Evolutionary conservation across 257 asterid genomes (phyloP).

Genomic region (Capsicum pubescens): DNA sequence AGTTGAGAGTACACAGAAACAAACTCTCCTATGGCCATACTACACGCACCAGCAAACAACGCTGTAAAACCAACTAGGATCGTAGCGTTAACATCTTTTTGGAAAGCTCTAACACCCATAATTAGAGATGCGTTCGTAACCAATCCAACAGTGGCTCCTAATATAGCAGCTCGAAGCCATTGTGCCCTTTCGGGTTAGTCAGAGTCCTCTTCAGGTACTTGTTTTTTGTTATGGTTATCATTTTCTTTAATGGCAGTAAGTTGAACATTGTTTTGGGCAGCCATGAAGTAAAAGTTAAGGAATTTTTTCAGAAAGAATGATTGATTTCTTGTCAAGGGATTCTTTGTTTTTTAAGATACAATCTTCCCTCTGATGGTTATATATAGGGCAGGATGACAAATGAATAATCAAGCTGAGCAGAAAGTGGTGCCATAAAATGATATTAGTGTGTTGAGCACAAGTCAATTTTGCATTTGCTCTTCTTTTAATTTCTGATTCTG

Average conservation of each 20-base stretch:
- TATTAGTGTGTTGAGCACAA: constrained; percentile 41
- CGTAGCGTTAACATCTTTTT: too few relatives aligned
- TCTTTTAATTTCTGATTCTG: background rate
- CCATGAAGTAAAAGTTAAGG: constrained; percentile 42
- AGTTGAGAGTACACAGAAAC: too few relatives aligned
- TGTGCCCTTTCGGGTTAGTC: too few relatives aligned
- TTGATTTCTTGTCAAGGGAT: background rate
- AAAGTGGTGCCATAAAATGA: constrained; percentile 12
- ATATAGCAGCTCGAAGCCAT: too few relatives aligned
- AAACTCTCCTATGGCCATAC: too few relatives aligned
- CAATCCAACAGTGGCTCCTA: too few relatives aligned
- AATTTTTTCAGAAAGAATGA: background rate
- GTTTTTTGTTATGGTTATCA: constrained; percentile 15
- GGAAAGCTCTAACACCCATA: too few relatives aligned
- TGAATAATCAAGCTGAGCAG: background rate
- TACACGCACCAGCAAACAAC: too few relatives aligned
- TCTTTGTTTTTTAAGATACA: constrained; percentile 26
- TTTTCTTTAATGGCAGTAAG: constrained; percentile 34
- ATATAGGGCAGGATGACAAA: constrained; percentile 39
- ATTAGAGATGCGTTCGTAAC: too few relatives aligned
- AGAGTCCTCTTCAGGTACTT: too few relatives aligned
- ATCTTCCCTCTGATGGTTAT: constrained; percentile 33
- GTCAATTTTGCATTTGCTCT: constrained; percentile 22
- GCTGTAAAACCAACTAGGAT: too few relatives aligned
- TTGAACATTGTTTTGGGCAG: constrained; percentile 47